Base-by-base conservation (phyloP, 2,329 filamentous ascomycete genomes). In the Ceratocystis destructans region DNA sequence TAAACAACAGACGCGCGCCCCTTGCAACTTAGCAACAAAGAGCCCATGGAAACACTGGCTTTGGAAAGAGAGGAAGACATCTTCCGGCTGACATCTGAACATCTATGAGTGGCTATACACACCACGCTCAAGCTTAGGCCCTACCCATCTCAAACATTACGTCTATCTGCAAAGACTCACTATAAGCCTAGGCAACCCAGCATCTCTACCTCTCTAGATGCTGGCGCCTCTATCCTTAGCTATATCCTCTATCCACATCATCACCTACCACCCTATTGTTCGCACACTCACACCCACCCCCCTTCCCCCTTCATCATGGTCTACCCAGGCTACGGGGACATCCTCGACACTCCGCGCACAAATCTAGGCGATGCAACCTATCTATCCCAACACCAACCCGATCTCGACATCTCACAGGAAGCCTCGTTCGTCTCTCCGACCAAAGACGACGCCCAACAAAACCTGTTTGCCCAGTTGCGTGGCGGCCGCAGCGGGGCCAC, bases 401-500 rank as follows among this genome's bases (percentile, higher is more conserved):
- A 90, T 73, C 85, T 95, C 73, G 90, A 95, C 71, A 86, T 93
- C 71, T 95, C 90, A 64, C 87, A 91, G 72, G 90, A 95, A 73
- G 86, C 89, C 67, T 94, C 93, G 0, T 96, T 96, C 71, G 84
- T 87, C 66, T 91, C 89, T 37, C 92, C 88, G 28, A 83, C 81
- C 33, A 92, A 89, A 75, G 75, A 77, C 10, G 74, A 72, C 48
- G 67, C 67, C 45, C 84, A 87, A 73, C 84, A 86, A 72, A 89
- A 94, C 71, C 77, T 96, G 28, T 78, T 95, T 61, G 85, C 87
- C 69, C 85, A 89, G 69, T 81, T 94, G 72, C 85, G 85, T 70
- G 88, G 88, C 74, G 80, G 80, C 70, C 78, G 79, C 69, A 80
- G 76, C 71, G 81, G 75, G 61, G 67, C 64, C 5, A 48, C 62